phyloP scores from a whole-genome alignment of 2,329 filamentous ascomycete genomes.

The Fusarium algeriense region DNA sequence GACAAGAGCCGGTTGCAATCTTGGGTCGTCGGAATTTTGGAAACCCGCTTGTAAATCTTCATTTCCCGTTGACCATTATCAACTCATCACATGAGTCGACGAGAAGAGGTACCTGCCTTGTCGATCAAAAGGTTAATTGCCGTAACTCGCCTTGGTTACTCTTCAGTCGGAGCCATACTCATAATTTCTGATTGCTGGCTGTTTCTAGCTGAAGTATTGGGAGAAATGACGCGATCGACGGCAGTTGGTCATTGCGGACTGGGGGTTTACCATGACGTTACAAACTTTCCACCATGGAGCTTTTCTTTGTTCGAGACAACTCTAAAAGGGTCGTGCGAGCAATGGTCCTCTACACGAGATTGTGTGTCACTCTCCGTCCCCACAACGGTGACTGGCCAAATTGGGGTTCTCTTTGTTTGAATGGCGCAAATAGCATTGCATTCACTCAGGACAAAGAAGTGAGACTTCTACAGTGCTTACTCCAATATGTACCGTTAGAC shows the following conservation, averaged over 20 bases:
- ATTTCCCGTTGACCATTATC: not conserved
- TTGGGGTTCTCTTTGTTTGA: conserved; percentile 14
- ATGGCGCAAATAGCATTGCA: conserved; percentile 4
- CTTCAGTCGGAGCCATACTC: too few species aligned
- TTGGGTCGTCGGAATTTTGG: not conserved
- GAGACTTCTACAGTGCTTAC: not conserved
- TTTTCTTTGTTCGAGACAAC: conserved; percentile 40
- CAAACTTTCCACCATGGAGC: not conserved
- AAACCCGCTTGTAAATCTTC: conserved; percentile 10
- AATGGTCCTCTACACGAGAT: not conserved
- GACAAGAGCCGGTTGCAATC: conserved; percentile 5
- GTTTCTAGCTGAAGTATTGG: too few species aligned
- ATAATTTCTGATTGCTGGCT: too few species aligned
- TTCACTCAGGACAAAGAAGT: conserved; percentile 34
- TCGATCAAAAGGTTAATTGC: not conserved
- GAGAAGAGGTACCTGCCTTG: too few species aligned
- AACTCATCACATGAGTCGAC: too few species aligned
- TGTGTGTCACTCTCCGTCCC: not conserved
- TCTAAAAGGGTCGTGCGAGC: conserved; percentile 2
- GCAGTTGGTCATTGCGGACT: too few species aligned
- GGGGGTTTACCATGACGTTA: too few species aligned
- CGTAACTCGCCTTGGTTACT: not conserved
- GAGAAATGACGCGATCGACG: not conserved
- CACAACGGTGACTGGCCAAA: not conserved
- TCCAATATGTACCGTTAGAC: conserved; percentile 4